These are phyloP conservation scores for Leccinum uliginosum DNA, from an alignment of 768 basidiomycete species.

Conservation along the genomic window DNA sequence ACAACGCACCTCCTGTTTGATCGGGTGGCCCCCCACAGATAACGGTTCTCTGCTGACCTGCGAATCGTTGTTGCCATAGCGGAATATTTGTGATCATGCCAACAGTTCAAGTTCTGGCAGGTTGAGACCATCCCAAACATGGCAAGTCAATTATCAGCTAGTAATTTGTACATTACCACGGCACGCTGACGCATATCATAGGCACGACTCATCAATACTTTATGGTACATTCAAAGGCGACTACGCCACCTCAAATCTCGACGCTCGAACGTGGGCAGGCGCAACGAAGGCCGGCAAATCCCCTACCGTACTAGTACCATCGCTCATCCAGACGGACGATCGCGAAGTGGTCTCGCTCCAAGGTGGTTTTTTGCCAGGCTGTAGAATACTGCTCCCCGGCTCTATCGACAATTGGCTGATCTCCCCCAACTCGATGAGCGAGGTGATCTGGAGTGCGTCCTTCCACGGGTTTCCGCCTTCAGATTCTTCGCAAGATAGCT, in stretches of 20 bases:
- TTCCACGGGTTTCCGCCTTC: constrained; percentile 1
- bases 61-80: neutral
- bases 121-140: neutral
- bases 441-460: constrained; percentile 13
- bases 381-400: neutral
- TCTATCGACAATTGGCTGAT: neutral
- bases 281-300: neutral
- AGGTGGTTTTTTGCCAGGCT: too few species aligned
- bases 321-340: neutral
- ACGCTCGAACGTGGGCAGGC: neutral
- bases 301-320: neutral
- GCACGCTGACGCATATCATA: neutral
- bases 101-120: too few species aligned
- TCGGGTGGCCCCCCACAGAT: neutral
- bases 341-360: neutral
- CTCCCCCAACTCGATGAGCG: constrained; percentile 10
- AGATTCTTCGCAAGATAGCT: neutral
- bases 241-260: neutral
- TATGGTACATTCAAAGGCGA: neutral
- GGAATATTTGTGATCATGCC: too few species aligned
- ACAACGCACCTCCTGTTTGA: neutral
- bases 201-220: neutral
- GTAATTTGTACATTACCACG: neutral
- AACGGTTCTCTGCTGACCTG: neutral
- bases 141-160: too few species aligned